Conservation (phyloP, 331 rosid species). For the Stylosanthes scabra region DNA sequence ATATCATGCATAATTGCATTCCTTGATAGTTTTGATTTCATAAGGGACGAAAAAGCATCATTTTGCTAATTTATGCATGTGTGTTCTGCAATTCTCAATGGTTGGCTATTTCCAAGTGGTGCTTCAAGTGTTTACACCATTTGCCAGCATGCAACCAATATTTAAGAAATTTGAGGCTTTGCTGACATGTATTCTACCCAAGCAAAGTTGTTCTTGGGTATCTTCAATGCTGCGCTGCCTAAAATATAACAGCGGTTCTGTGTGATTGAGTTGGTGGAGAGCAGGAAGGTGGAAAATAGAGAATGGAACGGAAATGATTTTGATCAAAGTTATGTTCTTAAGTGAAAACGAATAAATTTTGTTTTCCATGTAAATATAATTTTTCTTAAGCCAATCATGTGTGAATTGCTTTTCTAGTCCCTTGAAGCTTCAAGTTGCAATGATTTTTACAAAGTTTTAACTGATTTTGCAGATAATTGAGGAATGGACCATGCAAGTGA, state of each 20-base stretch:
- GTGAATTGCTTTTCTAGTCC: constrained; percentile 13
- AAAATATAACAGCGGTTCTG: constrained; percentile 22
- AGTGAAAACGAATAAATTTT: constrained; percentile 20
- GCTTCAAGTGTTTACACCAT: constrained; percentile 32
- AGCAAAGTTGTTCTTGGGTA: constrained; percentile 42
- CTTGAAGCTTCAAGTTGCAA: constrained; percentile 14
- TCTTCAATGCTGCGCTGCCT: constrained; percentile 34
- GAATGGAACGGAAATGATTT: constrained; percentile 21
- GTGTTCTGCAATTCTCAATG: constrained; percentile 34
- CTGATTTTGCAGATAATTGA: constrained; percentile 52
- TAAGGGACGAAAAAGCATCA: not conserved
- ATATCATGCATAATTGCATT: not conserved
- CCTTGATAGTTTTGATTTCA: constrained; percentile 16
- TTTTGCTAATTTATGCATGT: constrained; percentile 17
- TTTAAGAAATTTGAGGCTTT: constrained; percentile 16
- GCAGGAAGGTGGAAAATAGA: not conserved
- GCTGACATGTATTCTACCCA: constrained; percentile 28
- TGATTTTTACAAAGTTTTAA: constrained; percentile 23
- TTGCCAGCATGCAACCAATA: constrained; percentile 52
- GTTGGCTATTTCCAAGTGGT: constrained; percentile 53
- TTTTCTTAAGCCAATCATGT: constrained; percentile 9
- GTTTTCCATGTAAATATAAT: constrained; percentile 13
- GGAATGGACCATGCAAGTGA: constrained; percentile 58
- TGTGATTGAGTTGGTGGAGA: constrained; percentile 12
- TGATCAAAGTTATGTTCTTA: constrained; percentile 1